Evolutionary conservation across 2,329 filamentous ascomycete genomes (phyloP).

Genomic region (Epichloe baconii): DNA sequence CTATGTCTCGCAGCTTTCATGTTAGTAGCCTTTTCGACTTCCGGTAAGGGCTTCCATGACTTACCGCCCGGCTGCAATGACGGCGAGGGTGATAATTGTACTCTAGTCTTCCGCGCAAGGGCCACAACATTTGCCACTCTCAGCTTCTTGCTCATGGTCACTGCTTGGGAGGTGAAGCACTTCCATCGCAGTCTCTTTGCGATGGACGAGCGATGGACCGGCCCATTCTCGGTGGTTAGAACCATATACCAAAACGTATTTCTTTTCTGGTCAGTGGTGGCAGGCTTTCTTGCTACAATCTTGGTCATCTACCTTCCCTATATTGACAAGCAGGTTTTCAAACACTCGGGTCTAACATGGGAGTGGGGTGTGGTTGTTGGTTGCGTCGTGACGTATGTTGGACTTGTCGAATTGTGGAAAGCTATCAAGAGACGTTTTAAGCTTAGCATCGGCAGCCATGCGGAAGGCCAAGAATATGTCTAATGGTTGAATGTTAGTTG

Average conservation of each 20-base stretch:
- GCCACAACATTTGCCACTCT: conserved; percentile 58
- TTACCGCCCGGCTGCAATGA: conserved; percentile 49
- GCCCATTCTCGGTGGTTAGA: conserved; percentile 36
- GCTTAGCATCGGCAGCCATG: conserved; percentile 19
- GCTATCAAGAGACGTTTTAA: conserved; percentile 43
- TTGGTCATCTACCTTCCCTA: conserved; percentile 55
- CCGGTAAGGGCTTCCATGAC: conserved; percentile 30
- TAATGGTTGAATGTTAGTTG: neutral
- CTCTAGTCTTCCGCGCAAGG: conserved; percentile 48
- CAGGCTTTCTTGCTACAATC: conserved; percentile 46
- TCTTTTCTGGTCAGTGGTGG: conserved; percentile 49
- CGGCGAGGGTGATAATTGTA: conserved; percentile 34
- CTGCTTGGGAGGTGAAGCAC: conserved; percentile 63
- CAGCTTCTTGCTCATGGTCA: conserved; percentile 54
- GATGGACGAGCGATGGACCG: conserved; percentile 42
- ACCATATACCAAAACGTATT: conserved; percentile 60
- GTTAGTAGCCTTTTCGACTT: conserved; percentile 39
- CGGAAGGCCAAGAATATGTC: neutral
- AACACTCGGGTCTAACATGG: conserved; percentile 55
- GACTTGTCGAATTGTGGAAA: conserved; percentile 57
- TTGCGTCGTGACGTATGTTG: conserved; percentile 45
- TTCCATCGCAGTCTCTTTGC: conserved; percentile 56
- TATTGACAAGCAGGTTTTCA: conserved; percentile 54
- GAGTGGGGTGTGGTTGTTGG: conserved; percentile 59
- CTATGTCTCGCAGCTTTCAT: conserved; percentile 50